These are phyloP conservation scores for Hamigera avellanea DNA, from an alignment of 495 filamentous ascomycete genomes.

Conservation along the genomic window DNA sequence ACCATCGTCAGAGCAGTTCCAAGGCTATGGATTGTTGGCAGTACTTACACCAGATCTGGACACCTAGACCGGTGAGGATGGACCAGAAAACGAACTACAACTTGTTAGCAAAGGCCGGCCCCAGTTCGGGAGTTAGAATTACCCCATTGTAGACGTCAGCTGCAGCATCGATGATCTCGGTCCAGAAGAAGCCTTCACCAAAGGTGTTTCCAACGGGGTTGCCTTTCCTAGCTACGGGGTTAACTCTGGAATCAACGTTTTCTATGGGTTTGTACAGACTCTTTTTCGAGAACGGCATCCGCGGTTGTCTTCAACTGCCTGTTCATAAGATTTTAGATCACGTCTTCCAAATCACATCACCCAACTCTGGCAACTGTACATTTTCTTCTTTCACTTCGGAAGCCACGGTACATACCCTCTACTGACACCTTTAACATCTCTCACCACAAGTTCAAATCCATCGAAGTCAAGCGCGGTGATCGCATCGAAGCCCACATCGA, in stretches of 20 bases:
- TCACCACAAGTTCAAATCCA: slow-evolving; percentile 77
- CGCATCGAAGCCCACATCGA: slow-evolving; percentile 94
- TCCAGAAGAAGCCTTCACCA: slow-evolving; percentile 58
- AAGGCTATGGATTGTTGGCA: neutral
- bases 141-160: slow-evolving; percentile 93
- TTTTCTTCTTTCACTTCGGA: slow-evolving; percentile 61
- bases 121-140: slow-evolving; percentile 6
- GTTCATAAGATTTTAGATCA: slow-evolving; percentile 37
- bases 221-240: slow-evolving; percentile 55
- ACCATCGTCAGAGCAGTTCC: slow-evolving; percentile 9
- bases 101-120: slow-evolving; percentile 9
- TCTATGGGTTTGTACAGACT: slow-evolving; percentile 46
- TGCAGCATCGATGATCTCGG: slow-evolving; percentile 63
- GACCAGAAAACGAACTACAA: slow-evolving; percentile 91
- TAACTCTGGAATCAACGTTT: slow-evolving; percentile 12
- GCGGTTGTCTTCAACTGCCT: slow-evolving; percentile 50
- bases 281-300: slow-evolving; percentile 75
- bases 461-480: slow-evolving; percentile 93
- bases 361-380: slow-evolving; percentile 34
- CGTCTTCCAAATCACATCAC: slow-evolving; percentile 22
- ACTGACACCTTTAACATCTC: slow-evolving; percentile 78
- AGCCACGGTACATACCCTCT: slow-evolving; percentile 99
- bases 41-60: slow-evolving; percentile 88
- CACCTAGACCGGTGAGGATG: slow-evolving; percentile 73
- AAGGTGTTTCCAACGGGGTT: slow-evolving; percentile 62